Evolutionary conservation across 139 green algal genomes (phyloP), one percentile per base, ranked within the genome.

Genomic region (Tetradesmus lagerheimii): DNA sequence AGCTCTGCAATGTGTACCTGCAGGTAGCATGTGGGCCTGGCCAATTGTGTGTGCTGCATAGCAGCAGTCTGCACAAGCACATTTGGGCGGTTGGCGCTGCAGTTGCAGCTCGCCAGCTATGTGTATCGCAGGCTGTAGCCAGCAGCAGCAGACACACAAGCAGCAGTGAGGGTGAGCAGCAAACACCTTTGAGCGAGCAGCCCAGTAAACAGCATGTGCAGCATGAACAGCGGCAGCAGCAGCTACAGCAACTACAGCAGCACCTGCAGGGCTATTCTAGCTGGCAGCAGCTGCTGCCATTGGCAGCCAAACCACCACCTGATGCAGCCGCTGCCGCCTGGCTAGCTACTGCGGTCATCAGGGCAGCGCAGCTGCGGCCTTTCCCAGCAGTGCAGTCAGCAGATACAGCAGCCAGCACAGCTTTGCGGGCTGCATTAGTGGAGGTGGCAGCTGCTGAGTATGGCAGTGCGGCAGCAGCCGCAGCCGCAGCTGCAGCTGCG

Each of bases 241-340:
- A 50, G 20, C 34, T 77, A 71, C 82, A 78, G 29, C 53, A 88
- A 12, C 64, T 77, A 38, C 64, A 62, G 23, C 62, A 89, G 39
- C 64, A 62, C 37, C 25, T 80, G 29, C 14, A 15, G 15, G 34
- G 39, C 9, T 80, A 25, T 11, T 62, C 18, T 23, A 15, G 41
- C 23, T 86, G 81, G 81, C 83, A 27, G 4, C 83, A 89, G 83
- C 64, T 89, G 23, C 83, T 81, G 62, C 83, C 27, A 23, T 62
- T 80, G 25, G 64, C 41, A 62, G 64, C 50, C 27, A 43, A 77
- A 14, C 27, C 47, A 9, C 25, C 47, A 35, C 38, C 64, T n/a
- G 4, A 41, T 77, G 35, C 43, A 31, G 83, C 27, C 16, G 39
- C 35, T 80, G 62, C 31, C 25, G 62, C 31, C 25, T 62, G 50